A percentile compares a stretch with the other conserved stretches of the same genome.
Evolutionary conservation across 2,329 filamentous ascomycete species (phyloP).

Genomic region (Botrytis fragariae): DNA sequence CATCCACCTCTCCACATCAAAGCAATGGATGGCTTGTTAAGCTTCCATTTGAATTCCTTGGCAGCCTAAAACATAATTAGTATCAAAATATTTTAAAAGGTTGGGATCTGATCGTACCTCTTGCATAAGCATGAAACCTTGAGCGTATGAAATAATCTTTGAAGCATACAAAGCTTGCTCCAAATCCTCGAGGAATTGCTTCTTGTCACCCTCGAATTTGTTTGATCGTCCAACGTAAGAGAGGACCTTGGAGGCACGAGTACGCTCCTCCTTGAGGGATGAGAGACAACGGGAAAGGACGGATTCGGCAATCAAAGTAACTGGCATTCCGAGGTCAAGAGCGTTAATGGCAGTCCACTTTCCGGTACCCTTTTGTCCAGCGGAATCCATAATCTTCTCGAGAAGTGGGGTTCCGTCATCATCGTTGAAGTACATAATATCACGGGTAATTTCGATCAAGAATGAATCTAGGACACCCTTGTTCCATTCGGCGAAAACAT

Average conservation of each 20-base stretch:
- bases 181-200: constrained; percentile 92
- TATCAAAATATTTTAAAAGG: constrained; percentile 13
- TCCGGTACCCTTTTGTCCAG: constrained; percentile 98
- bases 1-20: constrained; percentile 99
- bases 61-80: constrained; percentile 63
- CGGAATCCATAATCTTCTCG: constrained; percentile 98
- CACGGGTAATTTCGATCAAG: constrained; percentile 97
- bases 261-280: constrained; percentile 90
- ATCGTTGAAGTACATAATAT: constrained; percentile 98
- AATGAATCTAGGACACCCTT: constrained; percentile 98
- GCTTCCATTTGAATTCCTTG: constrained; percentile 95
- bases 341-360: constrained; percentile 99
- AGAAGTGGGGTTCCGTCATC: constrained; percentile 87
- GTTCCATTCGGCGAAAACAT: constrained; percentile 95
- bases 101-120: constrained; percentile 55
- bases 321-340: constrained; percentile 96
- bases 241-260: constrained; percentile 75
- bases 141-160: constrained; percentile 99
- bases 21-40: constrained; percentile 99
- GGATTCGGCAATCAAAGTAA: constrained; percentile 95
- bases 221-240: constrained; percentile 68
- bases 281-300: constrained; percentile 94
- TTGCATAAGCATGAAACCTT: constrained; percentile 99
- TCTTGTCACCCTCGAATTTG: constrained; percentile 85
- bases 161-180: constrained; percentile 99